Conservation (phyloP, 116 monocot genomes). For the Posidonia oceanica region DNA sequence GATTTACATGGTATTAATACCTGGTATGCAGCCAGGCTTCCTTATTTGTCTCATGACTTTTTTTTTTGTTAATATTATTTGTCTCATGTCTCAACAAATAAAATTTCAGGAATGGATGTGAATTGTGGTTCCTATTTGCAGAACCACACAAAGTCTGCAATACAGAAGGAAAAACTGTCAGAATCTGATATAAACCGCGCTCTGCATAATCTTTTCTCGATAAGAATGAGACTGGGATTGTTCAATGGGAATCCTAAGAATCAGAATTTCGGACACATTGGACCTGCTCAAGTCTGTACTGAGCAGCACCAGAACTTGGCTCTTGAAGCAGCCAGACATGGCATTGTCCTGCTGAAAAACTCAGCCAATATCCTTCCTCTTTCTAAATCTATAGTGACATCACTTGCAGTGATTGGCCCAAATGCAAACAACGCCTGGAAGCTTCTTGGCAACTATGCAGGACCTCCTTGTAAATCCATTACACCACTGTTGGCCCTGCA, state of each 20-base stretch:
- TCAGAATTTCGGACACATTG: slow-evolving; percentile 35
- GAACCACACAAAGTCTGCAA: slow-evolving; percentile 34
- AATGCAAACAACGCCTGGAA: slow-evolving; percentile 47
- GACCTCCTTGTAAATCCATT: slow-evolving; percentile 49
- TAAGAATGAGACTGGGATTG: slow-evolving; percentile 81
- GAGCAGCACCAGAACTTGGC: slow-evolving; percentile 54
- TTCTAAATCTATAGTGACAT: slow-evolving; percentile 24
- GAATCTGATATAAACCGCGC: slow-evolving; percentile 64
- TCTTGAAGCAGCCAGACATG: slow-evolving; percentile 63
- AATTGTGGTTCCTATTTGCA: slow-evolving; percentile 80
- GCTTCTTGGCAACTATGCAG: slow-evolving; percentile 74
- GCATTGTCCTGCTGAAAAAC: slow-evolving; percentile 90
- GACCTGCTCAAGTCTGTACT: slow-evolving; percentile 50
- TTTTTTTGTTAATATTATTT: too few relatives aligned
- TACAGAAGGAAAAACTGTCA: slow-evolving; percentile 50
- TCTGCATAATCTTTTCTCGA: slow-evolving; percentile 70
- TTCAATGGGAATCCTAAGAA: slow-evolving; percentile 66
- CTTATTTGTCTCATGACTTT: too few relatives aligned
- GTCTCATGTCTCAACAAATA: neutral
- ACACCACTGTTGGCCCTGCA: slow-evolving; percentile 50
- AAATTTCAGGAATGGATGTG: slow-evolving; percentile 80
- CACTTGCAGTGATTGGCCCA: slow-evolving; percentile 71
- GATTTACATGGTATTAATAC: too few relatives aligned
- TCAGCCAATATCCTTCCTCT: slow-evolving; percentile 41
- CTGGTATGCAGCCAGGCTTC: too few relatives aligned